phyloP scores from a whole-genome alignment of 768 basidiomycete species.

The Mycena leptocephala region DNA sequence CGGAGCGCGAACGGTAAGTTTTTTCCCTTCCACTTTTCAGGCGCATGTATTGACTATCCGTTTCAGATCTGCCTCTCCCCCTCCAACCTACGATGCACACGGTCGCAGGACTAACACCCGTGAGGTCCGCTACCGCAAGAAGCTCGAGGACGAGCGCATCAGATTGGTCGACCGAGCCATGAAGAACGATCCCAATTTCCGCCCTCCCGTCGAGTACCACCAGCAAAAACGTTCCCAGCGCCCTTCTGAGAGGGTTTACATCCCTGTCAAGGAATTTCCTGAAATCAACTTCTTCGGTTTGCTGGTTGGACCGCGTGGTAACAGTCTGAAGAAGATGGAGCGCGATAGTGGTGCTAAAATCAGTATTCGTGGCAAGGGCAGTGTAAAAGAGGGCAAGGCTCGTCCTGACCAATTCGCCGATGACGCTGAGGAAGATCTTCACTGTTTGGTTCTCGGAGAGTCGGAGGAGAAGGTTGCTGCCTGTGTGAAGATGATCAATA shows the following conservation, averaged over 20 bases:
- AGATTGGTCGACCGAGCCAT: conserved; percentile 95
- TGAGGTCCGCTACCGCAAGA: conserved; percentile 98
- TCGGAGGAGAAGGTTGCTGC: conserved; percentile 91
- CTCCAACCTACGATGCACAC: conserved; percentile 97
- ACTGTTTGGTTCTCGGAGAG: conserved; percentile 96
- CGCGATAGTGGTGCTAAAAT: conserved; percentile 98
- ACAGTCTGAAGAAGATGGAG: conserved; percentile 99
- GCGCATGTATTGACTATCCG: conserved; percentile 44
- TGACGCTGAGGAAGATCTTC: conserved; percentile 98
- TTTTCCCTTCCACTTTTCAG: not conserved
- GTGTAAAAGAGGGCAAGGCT: conserved; percentile 98
- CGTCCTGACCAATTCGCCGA: conserved; percentile 95
- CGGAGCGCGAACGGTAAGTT: conserved; percentile 91
- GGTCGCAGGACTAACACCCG: conserved; percentile 99
- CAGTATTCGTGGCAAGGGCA: conserved; percentile 97
- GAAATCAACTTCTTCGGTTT: conserved; percentile 99
- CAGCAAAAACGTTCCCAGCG: conserved; percentile 95
- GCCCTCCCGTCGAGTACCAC: conserved; percentile 96
- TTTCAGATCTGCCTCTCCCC: conserved; percentile 92
- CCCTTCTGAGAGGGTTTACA: conserved; percentile 98
- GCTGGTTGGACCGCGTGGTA: conserved; percentile 97
- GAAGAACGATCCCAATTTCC: conserved; percentile 98
- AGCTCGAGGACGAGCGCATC: conserved; percentile 93
- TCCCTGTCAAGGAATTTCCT: conserved; percentile 99
- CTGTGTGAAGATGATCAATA: conserved; percentile 97